Evolutionary conservation across 768 basidiomycete genomes (phyloP), one percentile per base, ranked within the genome.

Genomic region (Pisolithus marmoratus): DNA sequence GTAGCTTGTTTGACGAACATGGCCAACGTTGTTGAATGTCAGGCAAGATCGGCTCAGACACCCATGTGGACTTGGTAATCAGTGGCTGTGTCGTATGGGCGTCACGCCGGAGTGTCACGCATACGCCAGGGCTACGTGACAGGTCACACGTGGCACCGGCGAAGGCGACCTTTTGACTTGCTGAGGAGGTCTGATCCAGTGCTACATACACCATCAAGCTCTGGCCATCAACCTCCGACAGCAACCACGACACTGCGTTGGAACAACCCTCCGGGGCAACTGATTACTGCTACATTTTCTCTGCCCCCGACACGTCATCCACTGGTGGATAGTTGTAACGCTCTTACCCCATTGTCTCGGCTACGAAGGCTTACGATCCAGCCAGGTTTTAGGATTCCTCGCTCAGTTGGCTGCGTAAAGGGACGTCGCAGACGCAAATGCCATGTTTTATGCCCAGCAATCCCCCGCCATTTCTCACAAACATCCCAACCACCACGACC

Each of bases 371-470:
- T 26, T 41, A 47, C 45, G 14, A 12, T 23, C 23, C 29, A 31
- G 31, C 19, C 23, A 14, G 31, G n/a, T 9, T 31, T 44, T 24
- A 17, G 26, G 20, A 44, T 17, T 36, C 48, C 29, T 24, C 19
- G 49, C 40, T 23, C 47, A 45, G 49, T 38, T 40, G 31, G 50
- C 50, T 17, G 52, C 42, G 46, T 42, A 50, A 49, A 9, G 51
- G 41, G 48, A 46, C 43, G 51, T 51, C 15, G 26, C 31, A 6
- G 26, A 12, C 57, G 60, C 71, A 68, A 68, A 77, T 77, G 77
- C 75, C 55, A 90, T 90, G 87, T 90, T 87, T 74, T 90, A 87
- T 70, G 77, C 87, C 63, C 87, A 88, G 66, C 87, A 87, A 69
- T 89, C 88, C 58, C 87, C 88, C 64, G 85, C 82, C 64, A 83